Base-by-base conservation (phyloP, 148 eudicot genomes). In the Dianthus caryophyllus region DNA sequence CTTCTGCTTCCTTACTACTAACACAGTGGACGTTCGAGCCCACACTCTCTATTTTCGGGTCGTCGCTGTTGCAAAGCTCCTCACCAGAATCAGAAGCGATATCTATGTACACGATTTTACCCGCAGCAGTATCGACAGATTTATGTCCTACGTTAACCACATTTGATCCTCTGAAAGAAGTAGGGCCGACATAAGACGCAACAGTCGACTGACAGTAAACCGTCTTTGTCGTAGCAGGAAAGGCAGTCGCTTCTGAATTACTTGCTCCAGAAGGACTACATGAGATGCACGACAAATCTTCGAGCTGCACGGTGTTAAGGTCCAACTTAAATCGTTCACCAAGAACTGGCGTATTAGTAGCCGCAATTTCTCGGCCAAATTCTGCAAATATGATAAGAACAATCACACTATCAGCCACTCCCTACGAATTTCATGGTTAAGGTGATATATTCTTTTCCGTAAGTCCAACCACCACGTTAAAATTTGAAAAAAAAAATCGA, bases 221-320 rank as follows among this genome's bases (percentile, higher is more conserved):
- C 53, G 73, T 61, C 13, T 68, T 24, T 21, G 75, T 61, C 36
- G 14, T 68, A 53, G 57, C 59, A n/a, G 65, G 74, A 22, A 64
- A 66, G 67, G 76, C 56, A 59, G 61, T 66, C 30, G 26, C 46
- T 36, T 79, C 66, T 69, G 77, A 66, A 73, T 75, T 65, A 20
- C 41, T 46, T 67, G 71, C 61, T 14, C n/a, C 16, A 5, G 81
- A 71, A 26, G 7, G 49, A 53, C 70, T 71, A 61, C 39, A 73
- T 36, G 78, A 76, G 55, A 55, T n/a, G 68, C 10, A 56, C 46
- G 74, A 76, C 1, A 74, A 71, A 38, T 83, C 80, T 57, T 81
- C 88, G 47, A 47, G 38, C 51, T 49, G 77, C 66, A 54, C 22
- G 61, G 48, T 71, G 75, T 87, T 89, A 25, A 87, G 92, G 80